These are phyloP conservation scores for Nemania serpens DNA, from an alignment of 2,329 filamentous ascomycete genomes.

Conservation along the genomic window DNA sequence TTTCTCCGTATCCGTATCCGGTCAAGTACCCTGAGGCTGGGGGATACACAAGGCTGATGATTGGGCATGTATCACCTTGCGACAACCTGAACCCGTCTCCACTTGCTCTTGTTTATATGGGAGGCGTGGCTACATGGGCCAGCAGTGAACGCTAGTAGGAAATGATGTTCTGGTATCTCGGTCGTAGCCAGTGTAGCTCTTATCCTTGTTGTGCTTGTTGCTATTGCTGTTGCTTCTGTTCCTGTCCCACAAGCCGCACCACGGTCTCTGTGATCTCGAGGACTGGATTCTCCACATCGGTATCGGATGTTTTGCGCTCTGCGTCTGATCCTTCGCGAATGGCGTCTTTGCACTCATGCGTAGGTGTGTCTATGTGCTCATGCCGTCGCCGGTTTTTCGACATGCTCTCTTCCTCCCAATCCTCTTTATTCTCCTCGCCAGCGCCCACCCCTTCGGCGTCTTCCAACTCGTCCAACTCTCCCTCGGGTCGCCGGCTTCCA, in stretches of 20 bases:
- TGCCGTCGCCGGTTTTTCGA: background rate
- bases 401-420: background rate
- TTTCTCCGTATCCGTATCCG: too few species aligned
- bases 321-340: background rate
- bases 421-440: background rate
- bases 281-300: background rate
- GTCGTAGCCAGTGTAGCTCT: background rate
- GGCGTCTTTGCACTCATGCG: background rate
- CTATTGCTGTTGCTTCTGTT: background rate
- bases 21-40: too few species aligned
- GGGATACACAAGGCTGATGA: too few species aligned
- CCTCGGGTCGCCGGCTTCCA: background rate
- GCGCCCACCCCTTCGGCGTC: background rate
- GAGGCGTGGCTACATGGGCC: too few species aligned
- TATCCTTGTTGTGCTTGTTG: background rate
- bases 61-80: background rate
- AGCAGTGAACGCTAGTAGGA: background rate
- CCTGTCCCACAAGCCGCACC: background rate
- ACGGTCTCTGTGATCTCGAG: background rate
- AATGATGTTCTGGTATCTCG: background rate
- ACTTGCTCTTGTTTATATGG: conserved; percentile 6
- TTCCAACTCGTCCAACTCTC: background rate
- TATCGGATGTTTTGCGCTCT: background rate
- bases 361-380: background rate
- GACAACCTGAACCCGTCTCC: background rate